These are phyloP conservation scores for Coemansia sp. DNA, from an alignment of 192 early-diverging fungal genomes.

Conservation along the genomic window DNA sequence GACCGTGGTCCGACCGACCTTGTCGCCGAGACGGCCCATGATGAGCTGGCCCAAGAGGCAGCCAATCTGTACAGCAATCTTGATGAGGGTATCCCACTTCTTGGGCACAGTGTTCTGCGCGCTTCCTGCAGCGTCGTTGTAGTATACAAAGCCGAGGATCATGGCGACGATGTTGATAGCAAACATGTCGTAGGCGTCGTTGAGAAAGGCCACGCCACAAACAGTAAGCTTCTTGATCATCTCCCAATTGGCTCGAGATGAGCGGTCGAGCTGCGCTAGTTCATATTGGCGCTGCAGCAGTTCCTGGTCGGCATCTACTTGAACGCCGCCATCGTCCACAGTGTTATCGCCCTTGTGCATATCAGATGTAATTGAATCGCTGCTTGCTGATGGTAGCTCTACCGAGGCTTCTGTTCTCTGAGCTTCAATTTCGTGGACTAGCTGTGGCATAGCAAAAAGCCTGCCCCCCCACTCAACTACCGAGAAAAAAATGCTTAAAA, in stretches of 20 bases:
- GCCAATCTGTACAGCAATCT: conserved; percentile 83
- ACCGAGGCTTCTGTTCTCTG: background rate
- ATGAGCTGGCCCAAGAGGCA: conserved; percentile 88
- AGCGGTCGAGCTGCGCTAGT: conserved; percentile 55
- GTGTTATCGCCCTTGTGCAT: conserved; percentile 2
- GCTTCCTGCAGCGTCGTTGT: conserved; percentile 30
- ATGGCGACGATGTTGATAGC: conserved; percentile 86
- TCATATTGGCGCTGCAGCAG: conserved; percentile 34
- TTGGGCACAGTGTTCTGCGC: conserved; percentile 59
- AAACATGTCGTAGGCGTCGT: conserved; percentile 94
- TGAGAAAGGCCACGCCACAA: conserved; percentile 83
- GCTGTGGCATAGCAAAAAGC: conserved; percentile 5
- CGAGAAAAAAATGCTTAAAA: background rate
- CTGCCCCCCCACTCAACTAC: background rate
- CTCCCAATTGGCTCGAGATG: conserved; percentile 64
- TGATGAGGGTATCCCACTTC: conserved; percentile 77
- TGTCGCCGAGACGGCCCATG: conserved; percentile 87
- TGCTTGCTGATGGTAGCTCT: background rate
- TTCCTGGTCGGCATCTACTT: conserved; percentile 21
- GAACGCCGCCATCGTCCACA: background rate
- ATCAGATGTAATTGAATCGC: conserved; percentile 3
- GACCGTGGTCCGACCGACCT: conserved; percentile 83
- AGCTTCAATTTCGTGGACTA: conserved; percentile 24
- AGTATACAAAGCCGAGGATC: conserved; percentile 77
- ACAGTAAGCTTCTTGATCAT: conserved; percentile 71